These are phyloP conservation scores for Chaetomium sp. DNA, from an alignment of 2,329 filamentous ascomycete species.

Conservation along the genomic window DNA sequence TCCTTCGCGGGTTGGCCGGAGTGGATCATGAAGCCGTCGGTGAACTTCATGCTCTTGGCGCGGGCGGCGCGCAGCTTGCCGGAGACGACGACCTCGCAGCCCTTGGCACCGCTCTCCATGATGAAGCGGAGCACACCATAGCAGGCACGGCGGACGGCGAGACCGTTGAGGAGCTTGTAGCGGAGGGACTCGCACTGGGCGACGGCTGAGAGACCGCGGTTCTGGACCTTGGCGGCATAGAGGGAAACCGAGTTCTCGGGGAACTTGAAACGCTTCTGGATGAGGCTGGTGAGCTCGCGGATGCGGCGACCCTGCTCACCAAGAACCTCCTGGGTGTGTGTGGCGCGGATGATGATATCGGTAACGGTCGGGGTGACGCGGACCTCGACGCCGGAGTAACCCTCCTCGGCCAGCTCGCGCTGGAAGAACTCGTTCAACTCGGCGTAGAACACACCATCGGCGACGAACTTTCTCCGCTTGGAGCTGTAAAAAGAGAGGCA, in stretches of 20 bases:
- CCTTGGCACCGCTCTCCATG: constrained; percentile 99
- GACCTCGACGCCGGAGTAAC: constrained; percentile 99
- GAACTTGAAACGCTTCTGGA: constrained; percentile 99
- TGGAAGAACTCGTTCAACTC: constrained; percentile 99
- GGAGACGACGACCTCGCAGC: constrained; percentile 98
- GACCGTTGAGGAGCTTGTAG: constrained; percentile 99
- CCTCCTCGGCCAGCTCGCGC: constrained; percentile 99
- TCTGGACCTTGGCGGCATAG: constrained; percentile 99
- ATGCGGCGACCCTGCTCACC: constrained; percentile 99
- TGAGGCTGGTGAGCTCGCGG: constrained; percentile 98
- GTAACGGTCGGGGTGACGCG: constrained; percentile 99
- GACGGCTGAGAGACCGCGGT: constrained; percentile 98
- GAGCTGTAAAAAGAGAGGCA: constrained; percentile 48
- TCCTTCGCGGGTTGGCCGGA: constrained; percentile 99
- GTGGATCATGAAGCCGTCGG: constrained; percentile 99
- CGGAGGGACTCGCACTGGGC: constrained; percentile 99
- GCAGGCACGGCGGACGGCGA: constrained; percentile 96
- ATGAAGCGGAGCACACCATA: constrained; percentile 99
- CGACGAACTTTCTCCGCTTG: constrained; percentile 91
- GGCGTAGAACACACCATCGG: constrained; percentile 99
- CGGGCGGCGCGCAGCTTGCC: constrained; percentile 98
- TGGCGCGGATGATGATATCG: constrained; percentile 99
- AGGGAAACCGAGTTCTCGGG: constrained; percentile 99
- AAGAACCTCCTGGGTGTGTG: constrained; percentile 99
- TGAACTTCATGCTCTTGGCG: constrained; percentile 99